A percentile compares a stretch with the other conserved stretches of the same genome.
Conservation (phyloP, 2,329 filamentous ascomycete genomes). For the Tolypocladium pustulatum region DNA sequence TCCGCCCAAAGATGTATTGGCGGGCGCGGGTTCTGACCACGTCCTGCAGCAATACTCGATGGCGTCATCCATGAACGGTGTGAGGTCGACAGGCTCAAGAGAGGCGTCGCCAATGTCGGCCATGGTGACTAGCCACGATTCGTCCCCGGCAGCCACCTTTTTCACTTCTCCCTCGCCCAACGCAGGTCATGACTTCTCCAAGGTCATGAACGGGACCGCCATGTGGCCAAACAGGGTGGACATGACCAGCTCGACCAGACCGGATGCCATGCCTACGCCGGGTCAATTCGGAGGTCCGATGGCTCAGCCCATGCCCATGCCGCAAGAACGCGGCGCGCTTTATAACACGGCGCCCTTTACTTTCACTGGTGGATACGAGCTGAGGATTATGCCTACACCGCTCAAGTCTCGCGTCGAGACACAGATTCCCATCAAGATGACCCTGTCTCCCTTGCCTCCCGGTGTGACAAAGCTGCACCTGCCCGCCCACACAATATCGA, state of each 20-base stretch:
- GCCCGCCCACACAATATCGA: constrained; percentile 84
- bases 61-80: constrained; percentile 38
- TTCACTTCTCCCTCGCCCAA: constrained; percentile 38
- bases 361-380: constrained; percentile 24
- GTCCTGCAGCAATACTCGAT: constrained; percentile 37
- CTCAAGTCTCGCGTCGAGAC: constrained; percentile 91
- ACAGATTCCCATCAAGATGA: constrained; percentile 82
- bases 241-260: constrained; percentile 10
- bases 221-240: constrained; percentile 26
- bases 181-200: constrained; percentile 26
- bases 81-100: constrained; percentile 35
- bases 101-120: constrained; percentile 45
- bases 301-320: constrained; percentile 16
- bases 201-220: constrained; percentile 16
- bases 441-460: constrained; percentile 62
- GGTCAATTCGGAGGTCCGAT: constrained; percentile 15
- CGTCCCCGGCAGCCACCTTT: constrained; percentile 35
- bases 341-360: constrained; percentile 14
- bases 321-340: constrained; percentile 18
- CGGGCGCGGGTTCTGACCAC: constrained; percentile 14
- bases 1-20: constrained; percentile 6
- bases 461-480: constrained; percentile 75
- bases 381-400: constrained; percentile 57
- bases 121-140: constrained; percentile 39
- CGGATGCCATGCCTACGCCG: constrained; percentile 13